Evolutionary conservation across 352 stramenopile species (phyloP), one percentile per base, ranked within the genome.

Genomic region (Phytophthora crassamura): DNA sequence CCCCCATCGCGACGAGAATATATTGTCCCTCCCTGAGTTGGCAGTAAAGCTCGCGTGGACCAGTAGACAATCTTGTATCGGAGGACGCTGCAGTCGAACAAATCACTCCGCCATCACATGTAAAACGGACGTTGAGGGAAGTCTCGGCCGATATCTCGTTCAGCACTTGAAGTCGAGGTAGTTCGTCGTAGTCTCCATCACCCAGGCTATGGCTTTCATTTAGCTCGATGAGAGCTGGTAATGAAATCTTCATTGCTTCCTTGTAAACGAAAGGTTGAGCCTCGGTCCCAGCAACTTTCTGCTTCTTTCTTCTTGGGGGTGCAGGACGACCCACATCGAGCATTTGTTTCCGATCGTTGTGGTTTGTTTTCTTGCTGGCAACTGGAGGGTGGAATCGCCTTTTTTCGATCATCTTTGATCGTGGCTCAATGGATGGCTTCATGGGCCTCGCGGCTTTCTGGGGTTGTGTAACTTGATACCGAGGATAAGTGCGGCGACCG

Each of bases 181-280:
- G 15, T 7, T 77, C 28, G 25, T 30, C 25, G 28, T 0, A 52
- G 25, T 38, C 30, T 46, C 10, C 51, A 30, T 5, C 47, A 45
- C 15, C 35, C 45, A 53, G 18, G 2, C n/a, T 42, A 52, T 36
- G 25, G 39, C 64, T 48, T 43, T 58, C 45, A 25, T 43, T 38
- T 16, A 69, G 41, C 33, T 9, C 41, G 20, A 69, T 58, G n/a
- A 74, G 25, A 4, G 47, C 20, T 46, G 40, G 14, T 35, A 74
- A 39, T 22, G 80, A 85, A 20, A 86, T 78, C 22, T 75, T 77
- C 72, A 90, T 85, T 4, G 67, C 64, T 70, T 90, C 78, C 16
- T 48, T 15, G 50, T 74, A 71, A 54, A 64, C 43, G 20, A 74
- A 77, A 55, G 54, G 58, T 7, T 47, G 52, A 12, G 16, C 15